phyloP scores from a whole-genome alignment of 179 eudicot genomes.

The Actinidia polygama region DNA sequence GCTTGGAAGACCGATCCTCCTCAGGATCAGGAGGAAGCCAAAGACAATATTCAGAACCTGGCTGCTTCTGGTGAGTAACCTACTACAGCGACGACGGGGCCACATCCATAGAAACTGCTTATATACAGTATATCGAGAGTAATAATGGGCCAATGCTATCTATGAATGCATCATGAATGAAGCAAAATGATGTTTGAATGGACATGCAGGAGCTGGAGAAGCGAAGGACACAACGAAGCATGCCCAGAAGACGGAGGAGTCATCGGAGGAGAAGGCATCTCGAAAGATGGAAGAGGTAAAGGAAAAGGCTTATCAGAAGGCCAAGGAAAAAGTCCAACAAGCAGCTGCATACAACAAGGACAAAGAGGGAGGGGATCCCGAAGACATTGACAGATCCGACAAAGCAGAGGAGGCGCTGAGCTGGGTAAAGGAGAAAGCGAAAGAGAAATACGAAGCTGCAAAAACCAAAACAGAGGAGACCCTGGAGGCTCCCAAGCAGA shows the following conservation, averaged over 20 bases:
- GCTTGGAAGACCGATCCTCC: too few species aligned
- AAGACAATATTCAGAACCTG: too few species aligned
- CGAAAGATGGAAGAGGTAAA: slow-evolving; percentile 10
- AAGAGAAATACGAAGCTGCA: neutral
- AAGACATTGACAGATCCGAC: neutral
- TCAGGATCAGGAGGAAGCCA: too few species aligned
- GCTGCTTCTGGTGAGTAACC: too few species aligned
- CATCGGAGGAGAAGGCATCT: slow-evolving; percentile 17
- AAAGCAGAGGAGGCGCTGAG: neutral
- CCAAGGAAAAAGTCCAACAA: neutral
- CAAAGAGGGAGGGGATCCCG: neutral
- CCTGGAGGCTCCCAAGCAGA: neutral
- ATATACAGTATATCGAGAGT: too few species aligned
- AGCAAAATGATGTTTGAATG: too few species aligned
- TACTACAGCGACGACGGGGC: too few species aligned
- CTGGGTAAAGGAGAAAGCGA: slow-evolving; percentile 3
- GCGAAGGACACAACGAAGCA: neutral
- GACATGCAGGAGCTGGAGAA: too few species aligned
- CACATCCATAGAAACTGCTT: too few species aligned
- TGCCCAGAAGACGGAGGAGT: neutral
- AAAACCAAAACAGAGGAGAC: slow-evolving; percentile 2
- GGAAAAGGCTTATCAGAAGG: neutral
- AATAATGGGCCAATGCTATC: too few species aligned
- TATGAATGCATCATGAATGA: too few species aligned
- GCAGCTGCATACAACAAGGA: neutral